Conservation (phyloP, 768 basidiomycete genomes). For the Mycena rosella region DNA sequence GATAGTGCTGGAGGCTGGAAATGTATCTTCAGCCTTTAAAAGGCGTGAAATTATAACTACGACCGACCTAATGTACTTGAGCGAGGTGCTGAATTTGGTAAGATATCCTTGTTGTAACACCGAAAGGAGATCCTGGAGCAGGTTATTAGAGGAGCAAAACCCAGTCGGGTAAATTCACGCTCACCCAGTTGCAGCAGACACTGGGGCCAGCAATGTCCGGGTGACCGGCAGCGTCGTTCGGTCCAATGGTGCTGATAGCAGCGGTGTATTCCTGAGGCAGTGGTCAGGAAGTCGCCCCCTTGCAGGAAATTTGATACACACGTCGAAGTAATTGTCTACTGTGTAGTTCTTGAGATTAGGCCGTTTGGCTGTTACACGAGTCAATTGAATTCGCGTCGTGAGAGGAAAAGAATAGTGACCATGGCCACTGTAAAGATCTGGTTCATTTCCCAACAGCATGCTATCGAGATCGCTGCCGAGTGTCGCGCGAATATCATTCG, state of each 20-base stretch:
- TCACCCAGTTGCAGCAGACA: slow-evolving; percentile 66
- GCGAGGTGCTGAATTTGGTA: slow-evolving; percentile 47
- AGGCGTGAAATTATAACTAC: too few relatives aligned
- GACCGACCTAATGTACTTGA: slow-evolving; percentile 66
- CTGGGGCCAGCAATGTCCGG: slow-evolving; percentile 61
- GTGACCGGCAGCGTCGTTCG: slow-evolving; percentile 8
- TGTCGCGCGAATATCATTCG: slow-evolving; percentile 50
- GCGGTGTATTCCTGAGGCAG: slow-evolving; percentile 57
- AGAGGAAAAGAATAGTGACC: slow-evolving; percentile 10
- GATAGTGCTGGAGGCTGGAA: slow-evolving; percentile 64
- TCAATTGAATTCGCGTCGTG: not conserved
- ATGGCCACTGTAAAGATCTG: slow-evolving; percentile 69
- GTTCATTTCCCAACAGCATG: slow-evolving; percentile 67
- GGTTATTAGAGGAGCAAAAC: not conserved
- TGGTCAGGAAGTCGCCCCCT: not conserved
- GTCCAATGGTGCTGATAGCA: slow-evolving; percentile 29
- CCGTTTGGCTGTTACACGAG: slow-evolving; percentile 43
- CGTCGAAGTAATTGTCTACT: slow-evolving; percentile 58
- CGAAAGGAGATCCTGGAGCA: slow-evolving; percentile 54
- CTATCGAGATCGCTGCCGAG: slow-evolving; percentile 58
- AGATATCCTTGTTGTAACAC: slow-evolving; percentile 59
- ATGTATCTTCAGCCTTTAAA: not conserved
- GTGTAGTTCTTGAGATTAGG: slow-evolving; percentile 61
- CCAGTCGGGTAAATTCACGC: slow-evolving; percentile 23
- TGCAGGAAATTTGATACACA: slow-evolving; percentile 38